A percentile compares a stretch with the other conserved stretches of the same genome.
Conservation (phyloP, 768 basidiomycete species). For the Lyophyllum shimeji region DNA sequence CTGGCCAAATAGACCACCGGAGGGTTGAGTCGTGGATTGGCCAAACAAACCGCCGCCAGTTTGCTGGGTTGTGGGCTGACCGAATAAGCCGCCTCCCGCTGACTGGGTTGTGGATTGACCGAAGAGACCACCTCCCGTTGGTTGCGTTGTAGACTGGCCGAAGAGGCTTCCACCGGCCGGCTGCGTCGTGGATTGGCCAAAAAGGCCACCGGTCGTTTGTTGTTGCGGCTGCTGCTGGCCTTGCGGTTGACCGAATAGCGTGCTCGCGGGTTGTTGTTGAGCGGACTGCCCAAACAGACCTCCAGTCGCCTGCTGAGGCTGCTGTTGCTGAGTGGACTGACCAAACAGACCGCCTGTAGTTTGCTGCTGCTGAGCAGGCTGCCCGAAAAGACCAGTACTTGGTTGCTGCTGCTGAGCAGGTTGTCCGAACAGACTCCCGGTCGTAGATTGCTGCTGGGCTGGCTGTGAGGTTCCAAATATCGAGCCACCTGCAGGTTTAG, state of each 20-base stretch:
- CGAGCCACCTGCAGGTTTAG: conserved; percentile 27
- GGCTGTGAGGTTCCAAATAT: conserved; percentile 38
- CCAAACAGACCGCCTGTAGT: conserved; percentile 22
- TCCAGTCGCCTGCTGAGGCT: conserved; percentile 26
- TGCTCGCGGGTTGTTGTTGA: conserved; percentile 22
- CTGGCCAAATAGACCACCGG: conserved; percentile 7
- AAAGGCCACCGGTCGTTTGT: conserved; percentile 12
- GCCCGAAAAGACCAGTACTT: conserved; percentile 29
- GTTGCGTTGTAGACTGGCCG: conserved; percentile 18
- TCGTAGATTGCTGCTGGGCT: conserved; percentile 23
- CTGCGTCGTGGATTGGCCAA: conserved; percentile 16
- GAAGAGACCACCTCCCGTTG: conserved; percentile 25
- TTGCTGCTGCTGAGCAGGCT: conserved; percentile 23
- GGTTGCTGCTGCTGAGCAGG: conserved; percentile 22
- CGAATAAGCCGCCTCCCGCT: conserved; percentile 25
- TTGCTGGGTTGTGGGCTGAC: conserved; percentile 19
- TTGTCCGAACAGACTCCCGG: conserved; percentile 31
- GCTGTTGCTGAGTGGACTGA: conserved; percentile 21
- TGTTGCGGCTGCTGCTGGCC: conserved; percentile 16
- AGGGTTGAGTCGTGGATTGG: conserved; percentile 16
- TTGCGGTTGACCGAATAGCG: conserved; percentile 26
- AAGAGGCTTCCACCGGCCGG: conserved; percentile 12
- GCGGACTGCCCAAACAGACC: conserved; percentile 23
- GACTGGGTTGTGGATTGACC: conserved; percentile 20
- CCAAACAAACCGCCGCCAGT: conserved; percentile 19